Conservation (phyloP, 495 filamentous ascomycete genomes). For the Lindgomyces ingoldianus region DNA sequence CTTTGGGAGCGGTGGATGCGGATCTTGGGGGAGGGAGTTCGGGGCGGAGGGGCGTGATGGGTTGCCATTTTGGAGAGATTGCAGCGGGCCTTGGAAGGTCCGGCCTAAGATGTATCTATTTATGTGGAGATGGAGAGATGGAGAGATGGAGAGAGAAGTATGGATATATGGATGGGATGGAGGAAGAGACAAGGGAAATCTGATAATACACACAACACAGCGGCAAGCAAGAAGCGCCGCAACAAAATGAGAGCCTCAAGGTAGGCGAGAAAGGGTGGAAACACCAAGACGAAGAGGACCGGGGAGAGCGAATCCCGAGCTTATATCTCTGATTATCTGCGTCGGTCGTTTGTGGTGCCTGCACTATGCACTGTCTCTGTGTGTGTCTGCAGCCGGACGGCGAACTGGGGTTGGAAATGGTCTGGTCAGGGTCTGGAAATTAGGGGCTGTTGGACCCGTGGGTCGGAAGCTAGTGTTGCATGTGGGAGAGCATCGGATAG, state of each 20-base stretch:
- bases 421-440: too few species aligned
- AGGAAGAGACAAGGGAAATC: not conserved
- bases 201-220: slow-evolving; percentile 1
- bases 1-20: slow-evolving; percentile 32
- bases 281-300: not conserved
- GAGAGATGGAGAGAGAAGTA: not conserved
- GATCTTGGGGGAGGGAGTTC: slow-evolving; percentile 31
- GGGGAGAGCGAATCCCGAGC: slow-evolving; percentile 7
- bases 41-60: slow-evolving; percentile 1
- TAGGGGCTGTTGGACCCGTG: not conserved
- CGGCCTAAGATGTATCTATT: not conserved
- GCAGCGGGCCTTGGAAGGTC: too few species aligned
- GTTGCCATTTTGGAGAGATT: slow-evolving; percentile 22
- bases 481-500: too few species aligned
- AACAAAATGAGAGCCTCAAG: slow-evolving; percentile 3
- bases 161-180: not conserved
- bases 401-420: not conserved
- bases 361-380: not conserved
- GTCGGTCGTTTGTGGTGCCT: too few species aligned
- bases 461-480: not conserved
- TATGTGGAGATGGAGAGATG: not conserved
- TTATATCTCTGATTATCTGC: too few species aligned
- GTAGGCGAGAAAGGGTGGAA: not conserved
- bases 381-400: not conserved
- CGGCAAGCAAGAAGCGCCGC: not conserved